These are phyloP conservation scores for Colletotrichum sp. DNA, from an alignment of 2,329 filamentous ascomycete species.

Conservation along the genomic window DNA sequence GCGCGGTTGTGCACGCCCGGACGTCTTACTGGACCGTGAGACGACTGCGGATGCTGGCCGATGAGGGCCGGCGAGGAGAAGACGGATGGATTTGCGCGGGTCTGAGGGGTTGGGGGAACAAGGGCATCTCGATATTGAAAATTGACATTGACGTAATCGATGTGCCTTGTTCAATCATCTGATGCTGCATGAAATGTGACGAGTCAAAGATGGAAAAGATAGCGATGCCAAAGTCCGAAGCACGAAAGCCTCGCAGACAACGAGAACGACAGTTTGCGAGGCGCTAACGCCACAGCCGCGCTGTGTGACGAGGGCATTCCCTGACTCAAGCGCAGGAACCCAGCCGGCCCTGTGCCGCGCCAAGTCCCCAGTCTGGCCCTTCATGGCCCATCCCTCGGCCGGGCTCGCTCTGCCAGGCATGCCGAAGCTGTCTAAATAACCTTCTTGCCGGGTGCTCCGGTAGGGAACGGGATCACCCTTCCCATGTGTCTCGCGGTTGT, in stretches of 20 bases:
- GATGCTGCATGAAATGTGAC: background rate
- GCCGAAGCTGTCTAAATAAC: background rate
- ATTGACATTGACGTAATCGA: background rate
- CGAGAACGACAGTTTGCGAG: background rate
- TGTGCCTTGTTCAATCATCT: background rate
- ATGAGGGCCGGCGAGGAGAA: background rate
- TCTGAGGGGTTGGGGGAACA: background rate
- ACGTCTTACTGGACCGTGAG: background rate
- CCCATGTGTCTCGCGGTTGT: background rate
- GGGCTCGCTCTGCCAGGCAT: background rate
- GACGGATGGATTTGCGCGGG: background rate
- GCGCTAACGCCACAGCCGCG: background rate
- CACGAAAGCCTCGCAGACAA: background rate
- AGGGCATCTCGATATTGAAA: background rate
- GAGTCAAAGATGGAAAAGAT: background rate
- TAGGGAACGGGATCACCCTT: background rate
- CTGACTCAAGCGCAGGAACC: slow-evolving; percentile 1
- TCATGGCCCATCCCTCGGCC: background rate
- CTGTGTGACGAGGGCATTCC: background rate
- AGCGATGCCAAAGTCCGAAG: background rate
- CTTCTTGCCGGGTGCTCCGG: background rate
- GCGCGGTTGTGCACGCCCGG: background rate
- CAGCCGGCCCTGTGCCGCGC: background rate
- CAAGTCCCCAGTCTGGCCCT: background rate
- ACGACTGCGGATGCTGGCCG: background rate